Conservation (phyloP, 176 grass and related monocot species). For the Carex scoparia region DNA sequence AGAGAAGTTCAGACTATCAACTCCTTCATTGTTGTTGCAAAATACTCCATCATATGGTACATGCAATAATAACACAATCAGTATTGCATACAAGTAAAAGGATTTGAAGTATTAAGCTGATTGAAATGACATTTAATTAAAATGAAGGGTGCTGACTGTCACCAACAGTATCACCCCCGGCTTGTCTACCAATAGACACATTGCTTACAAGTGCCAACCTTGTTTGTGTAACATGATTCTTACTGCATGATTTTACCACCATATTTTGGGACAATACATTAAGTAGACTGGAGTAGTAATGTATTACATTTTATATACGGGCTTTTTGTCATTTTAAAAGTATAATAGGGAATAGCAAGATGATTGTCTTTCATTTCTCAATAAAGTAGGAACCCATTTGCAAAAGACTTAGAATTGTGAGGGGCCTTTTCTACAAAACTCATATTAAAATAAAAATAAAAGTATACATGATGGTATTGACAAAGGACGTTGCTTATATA, state of each 20-base stretch:
- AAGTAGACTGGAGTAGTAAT: not conserved
- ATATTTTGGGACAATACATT: no score
- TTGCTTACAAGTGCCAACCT: not conserved
- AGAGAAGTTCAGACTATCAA: not conserved
- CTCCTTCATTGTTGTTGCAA: not conserved
- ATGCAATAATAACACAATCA: not conserved
- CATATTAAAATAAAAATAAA: not conserved
- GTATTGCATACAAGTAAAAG: not conserved
- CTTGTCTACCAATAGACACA: not conserved
- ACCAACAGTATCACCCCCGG: not conserved
- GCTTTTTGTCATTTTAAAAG: conserved; percentile 8
- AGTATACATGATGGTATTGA: not conserved
- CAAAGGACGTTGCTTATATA: not conserved
- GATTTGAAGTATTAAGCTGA: not conserved
- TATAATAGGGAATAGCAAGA: not conserved
- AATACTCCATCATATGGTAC: not conserved
- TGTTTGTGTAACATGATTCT: not conserved
- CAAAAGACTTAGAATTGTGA: not conserved
- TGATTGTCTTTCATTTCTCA: not conserved
- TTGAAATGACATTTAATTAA: no score
- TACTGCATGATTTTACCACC: no score
- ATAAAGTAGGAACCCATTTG: not conserved
- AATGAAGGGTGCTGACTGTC: not conserved
- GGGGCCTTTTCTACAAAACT: not conserved
- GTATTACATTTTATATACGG: not conserved